These are phyloP conservation scores for Gracilaria domingensis DNA, from an alignment of 23 red algal genomes.

Conservation along the genomic window DNA sequence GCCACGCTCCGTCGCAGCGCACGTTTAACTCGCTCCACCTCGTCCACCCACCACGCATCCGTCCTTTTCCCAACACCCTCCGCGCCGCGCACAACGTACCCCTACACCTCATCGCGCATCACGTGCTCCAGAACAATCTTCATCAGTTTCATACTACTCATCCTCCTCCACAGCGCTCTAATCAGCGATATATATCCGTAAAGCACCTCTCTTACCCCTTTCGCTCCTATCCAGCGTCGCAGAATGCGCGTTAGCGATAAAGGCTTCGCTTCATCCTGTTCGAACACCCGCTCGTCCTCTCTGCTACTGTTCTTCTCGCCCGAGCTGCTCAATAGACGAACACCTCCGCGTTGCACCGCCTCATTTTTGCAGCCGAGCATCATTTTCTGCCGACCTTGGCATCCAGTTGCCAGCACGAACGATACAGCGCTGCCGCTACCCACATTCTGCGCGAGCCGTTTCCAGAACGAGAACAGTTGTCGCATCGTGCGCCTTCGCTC, in stretches of 20 bases:
- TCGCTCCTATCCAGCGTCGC: constrained; percentile 48
- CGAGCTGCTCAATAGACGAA: constrained; percentile 61
- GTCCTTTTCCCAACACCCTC: constrained; percentile 10
- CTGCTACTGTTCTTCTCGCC: no score
- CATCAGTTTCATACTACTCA: constrained; percentile 42
- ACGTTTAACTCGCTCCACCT: constrained; percentile 37
- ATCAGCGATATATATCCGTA: constrained; percentile 75
- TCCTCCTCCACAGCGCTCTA: constrained; percentile 56
- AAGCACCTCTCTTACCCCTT: constrained; percentile 73
- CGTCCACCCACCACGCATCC: constrained; percentile 14
- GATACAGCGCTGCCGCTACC: constrained; percentile 66
- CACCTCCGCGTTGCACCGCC: constrained; percentile 47
- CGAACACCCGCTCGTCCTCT: constrained; percentile 68
- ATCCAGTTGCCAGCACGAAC: constrained; percentile 80
- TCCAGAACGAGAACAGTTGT: constrained; percentile 62
- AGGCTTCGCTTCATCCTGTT: constrained; percentile 89
- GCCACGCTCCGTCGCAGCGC: constrained; percentile 30
- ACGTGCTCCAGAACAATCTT: constrained; percentile 46
- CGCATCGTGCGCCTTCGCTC: constrained; percentile 33
- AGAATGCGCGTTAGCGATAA: constrained; percentile 96
- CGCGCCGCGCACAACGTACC: constrained; percentile 3
- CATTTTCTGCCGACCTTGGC: constrained; percentile 78
- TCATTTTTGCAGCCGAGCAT: constrained; percentile 76
- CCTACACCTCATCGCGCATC: constrained; percentile 73
- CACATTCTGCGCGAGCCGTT: constrained; percentile 82